A percentile compares a stretch with the other conserved stretches of the same genome.
Conservation (phyloP, 768 basidiomycete species). For the Baorangia bicolor region DNA sequence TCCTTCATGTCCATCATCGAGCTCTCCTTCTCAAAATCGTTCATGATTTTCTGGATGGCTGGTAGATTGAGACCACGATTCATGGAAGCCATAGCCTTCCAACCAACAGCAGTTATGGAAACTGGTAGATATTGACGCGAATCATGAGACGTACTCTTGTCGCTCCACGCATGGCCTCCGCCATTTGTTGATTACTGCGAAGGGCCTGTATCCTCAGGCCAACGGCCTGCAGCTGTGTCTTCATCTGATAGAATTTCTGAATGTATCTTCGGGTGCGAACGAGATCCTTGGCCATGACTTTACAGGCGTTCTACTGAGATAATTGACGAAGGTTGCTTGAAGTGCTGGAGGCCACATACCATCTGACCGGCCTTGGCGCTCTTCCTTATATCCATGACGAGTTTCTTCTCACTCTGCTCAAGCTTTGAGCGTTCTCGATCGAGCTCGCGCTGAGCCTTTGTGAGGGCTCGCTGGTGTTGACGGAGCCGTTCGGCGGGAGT, state of each 20-base stretch:
- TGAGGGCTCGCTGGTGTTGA: constrained; percentile 93
- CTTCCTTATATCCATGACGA: constrained; percentile 93
- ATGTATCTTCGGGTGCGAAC: constrained; percentile 93
- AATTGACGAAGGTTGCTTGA: constrained; percentile 15
- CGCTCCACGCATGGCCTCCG: constrained; percentile 97
- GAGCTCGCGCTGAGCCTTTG: constrained; percentile 96
- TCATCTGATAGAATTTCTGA: constrained; percentile 99
- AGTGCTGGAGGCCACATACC: constrained; percentile 43
- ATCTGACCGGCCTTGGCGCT: constrained; percentile 94
- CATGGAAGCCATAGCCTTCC: constrained; percentile 97
- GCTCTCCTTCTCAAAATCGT: constrained; percentile 96
- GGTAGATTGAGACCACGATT: constrained; percentile 95
- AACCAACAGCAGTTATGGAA: not conserved
- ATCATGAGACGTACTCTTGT: constrained; percentile 69
- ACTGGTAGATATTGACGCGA: not conserved
- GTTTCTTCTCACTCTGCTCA: constrained; percentile 96
- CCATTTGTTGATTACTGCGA: constrained; percentile 98
- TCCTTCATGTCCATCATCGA: constrained; percentile 99
- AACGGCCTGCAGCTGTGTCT: constrained; percentile 96
- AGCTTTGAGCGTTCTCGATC: constrained; percentile 94
- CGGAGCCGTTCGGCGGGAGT: constrained; percentile 96
- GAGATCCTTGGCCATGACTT: constrained; percentile 99
- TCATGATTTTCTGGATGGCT: constrained; percentile 93
- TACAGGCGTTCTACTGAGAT: constrained; percentile 83
- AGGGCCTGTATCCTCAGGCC: constrained; percentile 93